These are phyloP conservation scores for Diaporthe velutina DNA, from an alignment of 2,329 filamentous ascomycete species.

Conservation along the genomic window DNA sequence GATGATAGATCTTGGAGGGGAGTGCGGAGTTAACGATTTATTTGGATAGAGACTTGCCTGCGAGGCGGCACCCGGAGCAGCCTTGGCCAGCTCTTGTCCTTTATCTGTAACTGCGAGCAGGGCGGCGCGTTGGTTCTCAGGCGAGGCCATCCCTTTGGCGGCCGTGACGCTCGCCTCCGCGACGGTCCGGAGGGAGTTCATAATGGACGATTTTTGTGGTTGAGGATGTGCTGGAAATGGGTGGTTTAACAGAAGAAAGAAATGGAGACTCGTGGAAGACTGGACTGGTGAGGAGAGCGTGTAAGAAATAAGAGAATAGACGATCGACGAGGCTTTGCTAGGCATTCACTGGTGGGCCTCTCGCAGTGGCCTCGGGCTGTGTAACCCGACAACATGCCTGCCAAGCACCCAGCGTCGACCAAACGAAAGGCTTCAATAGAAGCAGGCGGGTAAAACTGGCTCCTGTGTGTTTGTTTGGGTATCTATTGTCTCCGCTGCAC, in stretches of 20 bases:
- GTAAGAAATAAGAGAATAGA: not conserved
- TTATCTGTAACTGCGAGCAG: not conserved
- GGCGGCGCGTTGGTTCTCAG: not conserved
- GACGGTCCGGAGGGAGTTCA: not conserved
- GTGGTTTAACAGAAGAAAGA: not conserved
- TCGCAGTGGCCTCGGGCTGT: constrained; percentile 13
- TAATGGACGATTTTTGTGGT: not conserved
- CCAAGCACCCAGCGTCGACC: not conserved
- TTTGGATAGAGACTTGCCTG: constrained; percentile 1
- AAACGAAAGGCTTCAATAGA: not conserved
- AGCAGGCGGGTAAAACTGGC: not conserved
- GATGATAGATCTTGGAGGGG: too few relatives aligned
- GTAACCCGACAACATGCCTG: not conserved
- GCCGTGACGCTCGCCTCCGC: not conserved
- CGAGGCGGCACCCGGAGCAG: constrained; percentile 5
- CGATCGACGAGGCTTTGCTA: not conserved
- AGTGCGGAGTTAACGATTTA: not conserved
- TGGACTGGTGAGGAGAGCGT: not conserved
- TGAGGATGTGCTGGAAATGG: not conserved
- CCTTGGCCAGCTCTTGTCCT: not conserved
- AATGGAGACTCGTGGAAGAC: not conserved
- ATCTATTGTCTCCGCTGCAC: constrained; percentile 23
- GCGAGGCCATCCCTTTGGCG: not conserved
- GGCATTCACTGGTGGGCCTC: constrained; percentile 29
- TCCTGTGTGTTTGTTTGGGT: constrained; percentile 22